Conservation (phyloP, 129 eudicot genomes). For the Solidago caesia region DNA sequence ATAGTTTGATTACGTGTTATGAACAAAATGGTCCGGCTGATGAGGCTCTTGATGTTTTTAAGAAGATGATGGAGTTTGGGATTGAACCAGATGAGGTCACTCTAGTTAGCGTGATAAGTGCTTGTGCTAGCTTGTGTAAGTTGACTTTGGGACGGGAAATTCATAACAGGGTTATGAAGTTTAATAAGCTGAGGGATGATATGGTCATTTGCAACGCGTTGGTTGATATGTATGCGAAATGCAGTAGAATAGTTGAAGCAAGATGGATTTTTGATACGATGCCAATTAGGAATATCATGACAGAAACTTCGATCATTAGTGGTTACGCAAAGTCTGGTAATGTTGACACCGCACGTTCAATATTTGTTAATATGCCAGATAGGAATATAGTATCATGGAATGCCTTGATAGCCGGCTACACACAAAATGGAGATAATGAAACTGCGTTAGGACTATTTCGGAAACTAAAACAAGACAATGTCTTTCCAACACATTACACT, state of each 20-base stretch:
- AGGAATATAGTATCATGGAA: constrained; percentile 43
- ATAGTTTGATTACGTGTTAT: constrained; percentile 39
- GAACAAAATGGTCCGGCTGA: constrained; percentile 47
- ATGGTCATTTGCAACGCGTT: constrained; percentile 39
- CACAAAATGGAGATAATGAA: constrained; percentile 38
- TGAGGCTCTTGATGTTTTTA: constrained; percentile 34
- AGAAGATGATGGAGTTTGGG: constrained; percentile 27
- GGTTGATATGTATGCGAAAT: constrained; percentile 42
- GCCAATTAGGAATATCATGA: constrained; percentile 33
- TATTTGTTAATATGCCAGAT: constrained; percentile 35
- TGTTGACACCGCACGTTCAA: constrained; percentile 30
- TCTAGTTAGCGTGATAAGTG: constrained; percentile 20
- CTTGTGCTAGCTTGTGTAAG: constrained; percentile 27
- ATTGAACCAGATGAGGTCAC: constrained; percentile 37
- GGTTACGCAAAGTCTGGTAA: constrained; percentile 34
- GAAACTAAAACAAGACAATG: constrained; percentile 27
- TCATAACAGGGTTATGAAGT: constrained; percentile 31
- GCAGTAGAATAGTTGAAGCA: constrained; percentile 29
- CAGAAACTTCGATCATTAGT: constrained; percentile 38
- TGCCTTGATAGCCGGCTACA: constrained; percentile 40
- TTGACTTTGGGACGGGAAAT: constrained; percentile 31
- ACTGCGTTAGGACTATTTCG: constrained; percentile 36
- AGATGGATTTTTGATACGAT: constrained; percentile 42
- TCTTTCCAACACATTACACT: constrained; percentile 40
- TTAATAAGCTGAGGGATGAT: constrained; percentile 31